Evolutionary conservation across 129 eudicot genomes (phyloP).

Genomic region (Flaveria bidentis): DNA sequence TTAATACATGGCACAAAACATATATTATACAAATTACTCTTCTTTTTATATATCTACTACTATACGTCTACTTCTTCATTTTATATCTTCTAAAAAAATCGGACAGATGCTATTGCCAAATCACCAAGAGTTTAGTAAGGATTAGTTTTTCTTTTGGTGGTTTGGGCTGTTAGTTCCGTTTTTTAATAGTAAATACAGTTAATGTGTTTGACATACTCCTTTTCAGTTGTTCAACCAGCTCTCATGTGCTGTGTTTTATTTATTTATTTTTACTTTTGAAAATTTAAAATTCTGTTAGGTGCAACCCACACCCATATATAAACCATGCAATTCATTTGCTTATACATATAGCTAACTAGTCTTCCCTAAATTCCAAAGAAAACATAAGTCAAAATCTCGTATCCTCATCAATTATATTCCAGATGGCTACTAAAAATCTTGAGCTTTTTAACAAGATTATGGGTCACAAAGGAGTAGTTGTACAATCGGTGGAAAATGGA

Average conservation of each 20-base stretch:
- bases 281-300: background rate
- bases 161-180: background rate
- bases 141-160: background rate
- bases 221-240: conserved; percentile 24
- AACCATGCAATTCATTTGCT: conserved; percentile 3
- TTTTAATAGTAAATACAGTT: conserved; percentile 19
- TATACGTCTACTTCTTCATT: background rate
- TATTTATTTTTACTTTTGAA: background rate
- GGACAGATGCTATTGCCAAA: background rate
- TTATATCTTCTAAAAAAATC: background rate
- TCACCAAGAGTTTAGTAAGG: background rate
- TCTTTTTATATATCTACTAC: background rate
- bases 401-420: background rate
- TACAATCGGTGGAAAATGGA: conserved; percentile 18
- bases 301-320: background rate
- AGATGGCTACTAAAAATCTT: conserved; percentile 25
- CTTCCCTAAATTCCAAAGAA: no score
- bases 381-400: background rate
- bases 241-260: conserved; percentile 24
- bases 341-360: background rate
- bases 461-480: conserved; percentile 25
- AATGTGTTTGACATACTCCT: conserved; percentile 26
- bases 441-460: conserved; percentile 1
- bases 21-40: no score
- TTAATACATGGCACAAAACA: no score